Evolutionary conservation across 2,329 filamentous ascomycete genomes (phyloP).

Genomic region (Aspergillus oerlinghausenensis): DNA sequence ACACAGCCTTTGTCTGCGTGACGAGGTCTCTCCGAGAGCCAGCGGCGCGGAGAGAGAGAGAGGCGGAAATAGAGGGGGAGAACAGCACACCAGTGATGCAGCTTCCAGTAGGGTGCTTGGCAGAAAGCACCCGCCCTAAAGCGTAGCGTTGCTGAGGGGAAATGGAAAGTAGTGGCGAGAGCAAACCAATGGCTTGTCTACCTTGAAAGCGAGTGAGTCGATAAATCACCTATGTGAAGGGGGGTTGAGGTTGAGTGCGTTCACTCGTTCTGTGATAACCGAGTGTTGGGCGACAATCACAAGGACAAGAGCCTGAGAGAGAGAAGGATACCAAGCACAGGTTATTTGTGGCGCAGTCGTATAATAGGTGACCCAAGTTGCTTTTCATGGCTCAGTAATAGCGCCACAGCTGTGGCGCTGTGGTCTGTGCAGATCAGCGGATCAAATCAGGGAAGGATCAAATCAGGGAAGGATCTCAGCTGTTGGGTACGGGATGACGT

Average conservation of each 20-base stretch:
- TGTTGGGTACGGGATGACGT: slow-evolving; percentile 19
- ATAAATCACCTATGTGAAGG: neutral
- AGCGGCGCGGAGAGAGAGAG: slow-evolving; percentile 15
- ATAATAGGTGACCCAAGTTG: neutral
- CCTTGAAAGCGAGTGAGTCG: slow-evolving; percentile 2
- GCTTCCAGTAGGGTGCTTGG: slow-evolving; percentile 25
- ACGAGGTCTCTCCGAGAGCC: slow-evolving; percentile 18
- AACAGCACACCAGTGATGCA: slow-evolving; percentile 18
- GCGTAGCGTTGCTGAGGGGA: slow-evolving; percentile 11
- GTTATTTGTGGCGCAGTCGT: slow-evolving; percentile 6
- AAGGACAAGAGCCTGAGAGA: neutral
- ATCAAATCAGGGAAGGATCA: neutral
- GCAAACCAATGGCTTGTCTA: slow-evolving; percentile 5
- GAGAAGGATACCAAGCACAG: neutral
- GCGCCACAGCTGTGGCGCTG: slow-evolving; percentile 12
- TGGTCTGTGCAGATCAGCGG: neutral
- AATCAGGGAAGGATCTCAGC: too few relatives aligned
- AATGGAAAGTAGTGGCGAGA: slow-evolving; percentile 1
- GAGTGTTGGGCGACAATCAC: neutral
- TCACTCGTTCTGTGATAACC: neutral
- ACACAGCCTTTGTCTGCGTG: slow-evolving; percentile 18
- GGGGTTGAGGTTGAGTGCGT: neutral
- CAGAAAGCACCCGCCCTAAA: slow-evolving; percentile 22
- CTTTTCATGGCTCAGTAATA: neutral
- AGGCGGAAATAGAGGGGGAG: slow-evolving; percentile 12